These are phyloP conservation scores for Monosporozyma siamensis DNA, from an alignment of 805 yeast species.

Conservation along the genomic window DNA sequence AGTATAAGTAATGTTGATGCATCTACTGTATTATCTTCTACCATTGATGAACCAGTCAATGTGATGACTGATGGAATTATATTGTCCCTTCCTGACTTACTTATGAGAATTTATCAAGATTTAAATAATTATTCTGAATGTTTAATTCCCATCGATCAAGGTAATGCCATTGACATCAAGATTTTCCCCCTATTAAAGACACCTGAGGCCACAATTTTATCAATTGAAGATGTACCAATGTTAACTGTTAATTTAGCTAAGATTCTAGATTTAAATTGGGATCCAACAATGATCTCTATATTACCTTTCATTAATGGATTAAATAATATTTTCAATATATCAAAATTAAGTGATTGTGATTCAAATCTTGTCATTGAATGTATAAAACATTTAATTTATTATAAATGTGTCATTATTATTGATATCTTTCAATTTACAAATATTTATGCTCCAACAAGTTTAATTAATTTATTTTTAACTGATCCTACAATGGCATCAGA, in stretches of 20 bases:
- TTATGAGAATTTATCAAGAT: conserved; percentile 90
- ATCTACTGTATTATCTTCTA: neutral
- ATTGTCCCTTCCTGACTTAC: conserved; percentile 58
- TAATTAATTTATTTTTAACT: conserved; percentile 56
- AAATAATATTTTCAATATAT: conserved; percentile 68
- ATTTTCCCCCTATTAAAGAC: conserved; percentile 82
- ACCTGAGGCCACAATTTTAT: conserved; percentile 57
- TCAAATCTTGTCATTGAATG: conserved; percentile 71
- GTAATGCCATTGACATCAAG: conserved; percentile 87
- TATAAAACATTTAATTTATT: conserved; percentile 83
- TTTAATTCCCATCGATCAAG: conserved; percentile 81
- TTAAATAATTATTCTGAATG: conserved; percentile 93
- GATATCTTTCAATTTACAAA: conserved; percentile 88
- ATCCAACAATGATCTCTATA: conserved; percentile 88
- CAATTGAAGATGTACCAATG: conserved; percentile 82
- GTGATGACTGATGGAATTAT: neutral
- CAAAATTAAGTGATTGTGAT: conserved; percentile 75
- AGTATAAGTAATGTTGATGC: conserved; percentile 1
- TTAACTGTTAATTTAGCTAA: conserved; percentile 68
- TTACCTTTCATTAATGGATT: conserved; percentile 82
- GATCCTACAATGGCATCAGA: conserved; percentile 62
- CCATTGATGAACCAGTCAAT: conserved; percentile 6
- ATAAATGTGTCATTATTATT: conserved; percentile 69
- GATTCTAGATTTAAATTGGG: conserved; percentile 89
- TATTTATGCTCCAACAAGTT: conserved; percentile 81